These are phyloP conservation scores for Pleurotus tuoliensis DNA, from an alignment of 768 basidiomycete species.

Conservation along the genomic window DNA sequence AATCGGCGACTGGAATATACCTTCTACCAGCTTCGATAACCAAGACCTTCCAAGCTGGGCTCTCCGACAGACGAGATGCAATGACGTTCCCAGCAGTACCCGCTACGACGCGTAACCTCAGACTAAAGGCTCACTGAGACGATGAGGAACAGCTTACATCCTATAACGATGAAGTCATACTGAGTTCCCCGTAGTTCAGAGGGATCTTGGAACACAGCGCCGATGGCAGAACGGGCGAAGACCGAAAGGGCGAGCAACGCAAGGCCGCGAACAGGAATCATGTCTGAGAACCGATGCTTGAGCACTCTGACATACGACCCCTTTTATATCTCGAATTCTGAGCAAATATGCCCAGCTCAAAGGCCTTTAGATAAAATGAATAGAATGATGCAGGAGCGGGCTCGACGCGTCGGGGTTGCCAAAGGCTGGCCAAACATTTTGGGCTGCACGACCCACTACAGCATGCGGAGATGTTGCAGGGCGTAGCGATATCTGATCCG, in stretches of 20 bases:
- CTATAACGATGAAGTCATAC: conserved; percentile 6
- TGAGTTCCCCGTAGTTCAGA: not conserved
- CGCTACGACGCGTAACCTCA: not conserved
- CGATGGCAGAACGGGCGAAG: not conserved
- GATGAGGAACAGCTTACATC: not conserved
- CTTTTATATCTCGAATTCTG: not conserved
- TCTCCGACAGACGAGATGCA: not conserved
- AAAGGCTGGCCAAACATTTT: not conserved
- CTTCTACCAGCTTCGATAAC: conserved; percentile 5
- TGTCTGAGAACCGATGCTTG: not conserved
- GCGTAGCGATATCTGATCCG: not conserved
- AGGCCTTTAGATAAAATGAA: not conserved
- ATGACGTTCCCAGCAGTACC: conserved; percentile 6
- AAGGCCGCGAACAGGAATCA: conserved; percentile 1
- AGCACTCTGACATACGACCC: not conserved
- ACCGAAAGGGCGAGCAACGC: not conserved
- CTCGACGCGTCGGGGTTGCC: not conserved
- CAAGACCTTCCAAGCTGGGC: not conserved
- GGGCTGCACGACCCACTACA: not conserved
- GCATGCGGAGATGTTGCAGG: not conserved
- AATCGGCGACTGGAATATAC: not conserved
- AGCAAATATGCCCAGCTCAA: not conserved
- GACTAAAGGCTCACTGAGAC: too few species aligned
- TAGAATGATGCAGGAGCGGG: not conserved
- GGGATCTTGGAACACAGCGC: not conserved